phyloP scores from a whole-genome alignment of 208 protist species.

The Leishmania mexicana region DNA sequence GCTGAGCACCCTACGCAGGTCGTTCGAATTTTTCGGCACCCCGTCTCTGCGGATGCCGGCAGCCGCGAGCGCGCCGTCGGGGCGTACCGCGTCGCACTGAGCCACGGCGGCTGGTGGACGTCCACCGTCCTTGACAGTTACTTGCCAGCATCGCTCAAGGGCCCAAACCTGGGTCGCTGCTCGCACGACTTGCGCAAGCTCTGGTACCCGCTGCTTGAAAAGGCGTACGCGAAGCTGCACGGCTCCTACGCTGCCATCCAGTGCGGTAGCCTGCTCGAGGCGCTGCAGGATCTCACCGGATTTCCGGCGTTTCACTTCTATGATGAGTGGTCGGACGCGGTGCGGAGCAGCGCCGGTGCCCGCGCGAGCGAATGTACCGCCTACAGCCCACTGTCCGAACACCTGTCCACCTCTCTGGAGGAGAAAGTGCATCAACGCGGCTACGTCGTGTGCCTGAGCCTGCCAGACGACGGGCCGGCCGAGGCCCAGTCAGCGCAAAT shows the following conservation, averaged over 20 bases:
- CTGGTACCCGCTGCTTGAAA: conserved; percentile 82
- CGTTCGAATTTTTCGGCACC: conserved; percentile 37
- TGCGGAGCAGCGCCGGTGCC: conserved; percentile 2
- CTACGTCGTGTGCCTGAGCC: conserved; percentile 46
- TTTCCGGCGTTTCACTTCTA: conserved; percentile 52
- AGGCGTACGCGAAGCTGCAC: conserved; percentile 87
- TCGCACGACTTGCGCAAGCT: conserved; percentile 54
- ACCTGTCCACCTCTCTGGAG: conserved; percentile 25
- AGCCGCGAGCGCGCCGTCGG: conserved; percentile 21
- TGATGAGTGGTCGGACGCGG: conserved; percentile 44
- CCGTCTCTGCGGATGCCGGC: conserved; percentile 13
- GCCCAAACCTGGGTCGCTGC: conserved; percentile 40
- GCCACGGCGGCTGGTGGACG: conserved; percentile 60
- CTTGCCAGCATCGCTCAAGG: conserved; percentile 44
- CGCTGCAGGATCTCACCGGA: conserved; percentile 66
- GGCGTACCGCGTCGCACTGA: conserved; percentile 50
- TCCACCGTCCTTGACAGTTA: conserved; percentile 54
- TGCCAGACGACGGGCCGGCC: conserved; percentile 38
- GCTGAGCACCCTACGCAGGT: conserved; percentile 38
- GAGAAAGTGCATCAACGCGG: conserved; percentile 21
- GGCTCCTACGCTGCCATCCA: conserved; percentile 75
- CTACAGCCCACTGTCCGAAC: conserved; percentile 23
- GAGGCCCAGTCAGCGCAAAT: conserved; percentile 11
- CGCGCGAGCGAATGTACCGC: neutral
- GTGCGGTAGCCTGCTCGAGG: conserved; percentile 55